Base-by-base conservation (phyloP, 352 stramenopile genomes). In the Pythium insidiosum region DNA sequence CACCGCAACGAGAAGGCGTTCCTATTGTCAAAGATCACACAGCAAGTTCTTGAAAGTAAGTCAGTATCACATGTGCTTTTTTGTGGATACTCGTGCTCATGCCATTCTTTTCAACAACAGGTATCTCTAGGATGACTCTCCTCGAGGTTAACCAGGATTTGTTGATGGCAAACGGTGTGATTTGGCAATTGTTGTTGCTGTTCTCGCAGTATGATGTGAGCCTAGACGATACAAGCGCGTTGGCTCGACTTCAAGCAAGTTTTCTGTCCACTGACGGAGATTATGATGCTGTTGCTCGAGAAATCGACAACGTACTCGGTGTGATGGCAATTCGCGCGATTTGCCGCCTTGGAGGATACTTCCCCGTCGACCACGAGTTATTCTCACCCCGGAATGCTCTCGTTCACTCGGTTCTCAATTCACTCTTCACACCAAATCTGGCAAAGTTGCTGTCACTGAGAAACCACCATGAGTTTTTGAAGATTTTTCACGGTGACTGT, bases 391-490 rank as follows among this genome's bases (percentile, higher is more conserved):
- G 46, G 19, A 73, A 89, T 49, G 16, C 47, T 18, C 25, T 58
- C 5, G 49, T 87, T n/a, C 63, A 67, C 6, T 58, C 57, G 12
- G 63, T 77, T 29, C 31, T 65, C 1, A 59, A 88, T 42, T 50
- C 77, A 0, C 40, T 92, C 6, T 63, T 94, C 49, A 92, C 79
- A 6, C 82, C 82, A 4, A 92, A 89, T 38, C 48, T 92, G 22
- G 67, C 78, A 7, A 43, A 57, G 4, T 46, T 90, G 16, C 47
- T 93, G 29, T 26, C 73, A 18, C 47, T 88, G 0, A 78, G 66
- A 23, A 89, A 62, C 30, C 76, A 87, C 29, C 68, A 88, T 46
- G 80, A 91, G 45, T 94, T 90, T 33, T 54, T 94, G 29, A 88
- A 87, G 50, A 61, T 91, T 9, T 88, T 79, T 28, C 79, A 91